Percentiles rank a stretch among this genome's conserved stretches.
Evolutionary conservation across 1,284 basidiomycete genomes (phyloP).

Genomic region (Ganoderma sinense): DNA sequence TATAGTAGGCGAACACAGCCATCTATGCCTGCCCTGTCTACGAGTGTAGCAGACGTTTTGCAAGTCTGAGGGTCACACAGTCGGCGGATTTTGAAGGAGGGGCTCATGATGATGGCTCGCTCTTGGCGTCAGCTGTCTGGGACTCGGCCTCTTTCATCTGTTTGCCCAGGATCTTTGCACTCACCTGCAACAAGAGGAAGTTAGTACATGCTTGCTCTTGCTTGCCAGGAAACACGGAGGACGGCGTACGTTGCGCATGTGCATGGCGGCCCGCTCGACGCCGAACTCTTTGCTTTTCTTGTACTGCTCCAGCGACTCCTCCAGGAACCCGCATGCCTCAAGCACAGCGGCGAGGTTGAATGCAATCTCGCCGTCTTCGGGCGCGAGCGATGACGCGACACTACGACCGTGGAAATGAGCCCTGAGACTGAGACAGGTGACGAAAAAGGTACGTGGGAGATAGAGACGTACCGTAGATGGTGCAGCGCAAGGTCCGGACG

Average conservation of each 20-base stretch:
- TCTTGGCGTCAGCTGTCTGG: slow-evolving; percentile 33
- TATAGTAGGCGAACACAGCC: neutral
- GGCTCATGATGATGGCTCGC: slow-evolving; percentile 18
- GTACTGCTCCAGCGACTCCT: slow-evolving; percentile 84
- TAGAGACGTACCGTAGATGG: slow-evolving; percentile 76
- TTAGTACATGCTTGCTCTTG: slow-evolving; percentile 16
- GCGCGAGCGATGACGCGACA: slow-evolving; percentile 84
- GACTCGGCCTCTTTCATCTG: slow-evolving; percentile 58
- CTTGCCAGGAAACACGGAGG: slow-evolving; percentile 9
- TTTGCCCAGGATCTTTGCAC: slow-evolving; percentile 82
- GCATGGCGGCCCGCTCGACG: slow-evolving; percentile 86
- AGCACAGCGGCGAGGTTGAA: slow-evolving; percentile 94
- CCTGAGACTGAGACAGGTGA: neutral
- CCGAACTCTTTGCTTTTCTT: slow-evolving; percentile 80
- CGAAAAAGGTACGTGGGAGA: slow-evolving; percentile 30
- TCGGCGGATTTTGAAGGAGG: neutral
- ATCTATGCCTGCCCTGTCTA: neutral
- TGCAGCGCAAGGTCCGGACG: slow-evolving; percentile 91
- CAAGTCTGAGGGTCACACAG: neutral
- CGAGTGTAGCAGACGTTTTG: neutral
- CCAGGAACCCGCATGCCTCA: slow-evolving; percentile 84
- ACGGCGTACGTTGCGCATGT: slow-evolving; percentile 85
- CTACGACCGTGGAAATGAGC: slow-evolving; percentile 49
- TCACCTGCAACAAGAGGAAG: slow-evolving; percentile 56
- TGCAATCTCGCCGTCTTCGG: slow-evolving; percentile 93